Conservation (phyloP, 2,329 filamentous ascomycete genomes). For the Balansia obtecta region DNA sequence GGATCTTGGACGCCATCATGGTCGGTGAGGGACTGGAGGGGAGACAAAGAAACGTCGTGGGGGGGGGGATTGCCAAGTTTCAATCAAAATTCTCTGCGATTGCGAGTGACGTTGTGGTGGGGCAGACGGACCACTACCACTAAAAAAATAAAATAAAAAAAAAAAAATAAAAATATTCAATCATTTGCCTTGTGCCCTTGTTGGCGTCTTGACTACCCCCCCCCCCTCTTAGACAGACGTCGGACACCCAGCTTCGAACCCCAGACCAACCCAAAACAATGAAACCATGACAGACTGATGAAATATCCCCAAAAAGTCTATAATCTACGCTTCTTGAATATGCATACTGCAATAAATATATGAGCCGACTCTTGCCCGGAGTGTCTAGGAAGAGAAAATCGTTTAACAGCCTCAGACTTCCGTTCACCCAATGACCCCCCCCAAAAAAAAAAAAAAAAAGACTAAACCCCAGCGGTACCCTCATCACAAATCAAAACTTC, state of each 20-base stretch:
- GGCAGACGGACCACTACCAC: not conserved
- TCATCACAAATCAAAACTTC: conserved; percentile 35
- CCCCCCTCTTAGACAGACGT: too few relatives aligned
- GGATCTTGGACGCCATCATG: conserved; percentile 34
- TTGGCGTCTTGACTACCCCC: not conserved
- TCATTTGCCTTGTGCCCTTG: not conserved
- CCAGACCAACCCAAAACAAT: not conserved
- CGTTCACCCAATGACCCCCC: not conserved
- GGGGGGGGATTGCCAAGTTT: too few relatives aligned
- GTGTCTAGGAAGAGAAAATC: too few relatives aligned
- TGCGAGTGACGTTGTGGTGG: not conserved
- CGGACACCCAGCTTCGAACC: not conserved
- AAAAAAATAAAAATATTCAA: too few relatives aligned
- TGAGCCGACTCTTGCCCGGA: not conserved
- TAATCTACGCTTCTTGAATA: not conserved
- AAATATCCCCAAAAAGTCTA: not conserved
- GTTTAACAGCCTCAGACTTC: not conserved
- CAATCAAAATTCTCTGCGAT: not conserved
- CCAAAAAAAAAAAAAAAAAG: too few relatives aligned
- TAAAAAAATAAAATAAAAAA: too few relatives aligned
- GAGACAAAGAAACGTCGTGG: too few relatives aligned
- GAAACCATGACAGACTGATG: not conserved
- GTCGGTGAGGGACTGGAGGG: too few relatives aligned
- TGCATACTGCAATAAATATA: not conserved
- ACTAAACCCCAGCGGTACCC: not conserved